Evolutionary conservation across 495 filamentous ascomycete species (phyloP), one percentile per base, ranked within the genome.

Genomic region (Lindgomyces ingoldianus): DNA sequence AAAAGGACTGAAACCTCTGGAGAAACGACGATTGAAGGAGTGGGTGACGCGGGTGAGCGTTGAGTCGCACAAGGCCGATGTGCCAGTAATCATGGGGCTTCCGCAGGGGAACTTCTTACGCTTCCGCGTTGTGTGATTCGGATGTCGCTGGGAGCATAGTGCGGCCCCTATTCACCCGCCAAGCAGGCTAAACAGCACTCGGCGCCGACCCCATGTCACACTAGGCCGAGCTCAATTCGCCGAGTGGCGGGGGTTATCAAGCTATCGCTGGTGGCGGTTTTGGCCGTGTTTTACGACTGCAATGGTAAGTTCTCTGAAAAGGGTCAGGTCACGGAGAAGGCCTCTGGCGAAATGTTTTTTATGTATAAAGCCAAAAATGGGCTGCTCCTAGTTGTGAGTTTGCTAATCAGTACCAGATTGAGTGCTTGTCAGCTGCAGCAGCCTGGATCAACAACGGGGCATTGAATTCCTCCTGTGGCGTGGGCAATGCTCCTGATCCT

Each of bases 91-190:
- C 49, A 54, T 44, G 29, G 66, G 54, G 22, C 16, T 39, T 53
- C 56, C 63, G 54, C 62, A 65, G 62, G 62, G 53, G 36, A 52
- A 27, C 46, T 49, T 51, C 60, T 14, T 14, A 50, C 18, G 55
- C 19, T 46, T 60, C 56, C 62, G 46, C 22, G 29, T 11, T 3
- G 46, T 65, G 62, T 64, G 62, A 57, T 30, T 52, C 29, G 62
- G 62, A 24, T 24, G 50, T 47, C 22, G 57, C 57, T 29, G n/a
- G 51, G 57, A 24, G 41, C 26, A 11, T 18, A 48, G 14, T 11
- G 48, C 27, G 64, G 64, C 62, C 64, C 64, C 58, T 56, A 50
- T 62, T 67, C 47, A 62, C 51, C 21, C 2, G 64, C 57, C 64
- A 51, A 47, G 63, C 36, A 39, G 56, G 63, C 27, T 48, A 60